phyloP scores from a whole-genome alignment of 1,139 yeast species.

The Yamadazyma triangularis region DNA sequence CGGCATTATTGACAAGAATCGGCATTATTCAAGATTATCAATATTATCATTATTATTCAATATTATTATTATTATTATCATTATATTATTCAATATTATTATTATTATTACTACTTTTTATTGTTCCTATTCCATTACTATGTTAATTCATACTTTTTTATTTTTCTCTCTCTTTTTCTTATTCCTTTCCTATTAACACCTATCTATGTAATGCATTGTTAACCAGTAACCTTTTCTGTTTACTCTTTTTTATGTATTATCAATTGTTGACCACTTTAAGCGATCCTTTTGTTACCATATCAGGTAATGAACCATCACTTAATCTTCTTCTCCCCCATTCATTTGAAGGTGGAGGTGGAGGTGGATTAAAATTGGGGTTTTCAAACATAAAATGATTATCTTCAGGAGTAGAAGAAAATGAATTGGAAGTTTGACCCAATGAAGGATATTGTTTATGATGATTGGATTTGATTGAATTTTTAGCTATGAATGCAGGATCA shows the following conservation, averaged over 20 bases:
- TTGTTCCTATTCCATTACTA: too few species aligned
- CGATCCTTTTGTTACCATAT: slow-evolving; percentile 47
- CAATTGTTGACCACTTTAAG: slow-evolving; percentile 44
- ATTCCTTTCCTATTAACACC: too few species aligned
- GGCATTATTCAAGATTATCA: too few species aligned
- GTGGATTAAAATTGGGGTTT: slow-evolving; percentile 10
- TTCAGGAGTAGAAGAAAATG: slow-evolving; percentile 24
- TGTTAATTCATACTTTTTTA: too few species aligned
- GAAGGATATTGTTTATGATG: slow-evolving; percentile 14
- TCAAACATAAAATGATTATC: slow-evolving; percentile 20
- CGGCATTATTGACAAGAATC: too few species aligned
- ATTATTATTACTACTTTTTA: too few species aligned
- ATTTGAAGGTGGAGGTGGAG: slow-evolving; percentile 14
- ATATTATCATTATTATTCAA: too few species aligned
- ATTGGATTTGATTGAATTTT: slow-evolving; percentile 12
- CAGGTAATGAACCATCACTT: slow-evolving; percentile 71
- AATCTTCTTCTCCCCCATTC: slow-evolving; percentile 50
- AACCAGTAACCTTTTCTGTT: too few species aligned
- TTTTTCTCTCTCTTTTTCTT: too few species aligned
- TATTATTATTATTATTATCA: too few species aligned
- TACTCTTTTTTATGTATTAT: slow-evolving; percentile 1
- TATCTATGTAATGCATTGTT: too few species aligned
- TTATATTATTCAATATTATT: too few species aligned
- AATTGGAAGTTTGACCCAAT: slow-evolving; percentile 12
- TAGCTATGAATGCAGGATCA: slow-evolving; percentile 19